Evolutionary conservation across 148 eudicot genomes (phyloP), one percentile per base, ranked within the genome.

Genomic region (Gaultheria prostrata): DNA sequence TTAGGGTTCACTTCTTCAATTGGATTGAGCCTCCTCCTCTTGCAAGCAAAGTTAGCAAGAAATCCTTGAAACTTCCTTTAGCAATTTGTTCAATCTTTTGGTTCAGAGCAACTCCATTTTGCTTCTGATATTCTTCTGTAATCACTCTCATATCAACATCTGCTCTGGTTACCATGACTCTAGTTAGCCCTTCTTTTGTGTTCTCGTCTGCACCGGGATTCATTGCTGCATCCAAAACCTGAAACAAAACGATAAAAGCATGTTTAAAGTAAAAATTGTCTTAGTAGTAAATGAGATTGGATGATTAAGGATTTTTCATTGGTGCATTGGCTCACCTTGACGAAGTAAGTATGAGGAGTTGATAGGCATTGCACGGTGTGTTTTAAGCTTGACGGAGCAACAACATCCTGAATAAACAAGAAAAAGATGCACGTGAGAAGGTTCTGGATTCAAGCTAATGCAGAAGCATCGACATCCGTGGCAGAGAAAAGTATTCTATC

Each of bases 61-160:
- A 94, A 73, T 95, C 98, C 83, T 86, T 95, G 53, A 86, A 95
- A 87, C 91, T 93, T 51, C 98, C 98, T 69, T 89, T 90, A 21
- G 89, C 88, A 13, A 83, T 86, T 50, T 88, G 90, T 48, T 92
- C 89, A 46, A 95, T 89, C 48, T 86, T 91, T 77, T 86, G 76
- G 4, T 85, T 33, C 4, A 95, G 85, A 26, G 86, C 26, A 53
- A 80, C 84, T 65, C 91, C 92, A 56, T 82, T 91, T 85, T 80
- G 78, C 71, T 80, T 69, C 0, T 87, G 51, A 86, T 89, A 93
- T 49, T 83, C 92, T 32, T 88, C 90, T 83, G 83, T 84, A 61
- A 95, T 67, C 11, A 14, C 72, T 30, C 1, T 67, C 72, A 30
- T 67, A 30, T 67, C 93, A 17, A 56, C 90, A 82, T 92, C 94